Evolutionary conservation across 1,284 basidiomycete species (phyloP).

Genomic region (Termitomyces sp.): DNA sequence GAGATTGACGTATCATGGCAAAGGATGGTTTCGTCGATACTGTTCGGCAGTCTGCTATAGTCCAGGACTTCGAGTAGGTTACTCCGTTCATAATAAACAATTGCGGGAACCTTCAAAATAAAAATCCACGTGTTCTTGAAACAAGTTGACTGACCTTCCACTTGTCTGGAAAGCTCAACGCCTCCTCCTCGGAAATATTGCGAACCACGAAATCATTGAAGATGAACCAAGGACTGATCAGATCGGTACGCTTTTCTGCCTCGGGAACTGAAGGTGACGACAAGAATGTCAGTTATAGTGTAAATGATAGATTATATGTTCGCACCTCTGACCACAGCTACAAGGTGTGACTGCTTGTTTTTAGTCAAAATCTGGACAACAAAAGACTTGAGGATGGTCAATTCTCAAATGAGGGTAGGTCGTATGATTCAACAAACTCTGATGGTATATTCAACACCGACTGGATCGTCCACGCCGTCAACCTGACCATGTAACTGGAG

Average conservation of each 20-base stretch:
- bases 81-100: slow-evolving; percentile 82
- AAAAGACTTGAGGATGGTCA: slow-evolving; percentile 49
- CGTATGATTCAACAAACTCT: slow-evolving; percentile 43
- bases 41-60: slow-evolving; percentile 59
- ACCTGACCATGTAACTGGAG: slow-evolving; percentile 55
- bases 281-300: not conserved
- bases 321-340: slow-evolving; percentile 82
- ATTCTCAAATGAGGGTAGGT: not conserved
- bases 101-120: slow-evolving; percentile 70
- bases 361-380: slow-evolving; percentile 82
- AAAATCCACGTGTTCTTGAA: not conserved
- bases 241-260: slow-evolving; percentile 40
- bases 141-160: slow-evolving; percentile 79
- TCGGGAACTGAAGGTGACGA: slow-evolving; percentile 50
- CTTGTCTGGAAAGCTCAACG: slow-evolving; percentile 77
- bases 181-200: slow-evolving; percentile 82
- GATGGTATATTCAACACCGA: slow-evolving; percentile 63
- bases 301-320: not conserved
- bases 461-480: slow-evolving; percentile 52
- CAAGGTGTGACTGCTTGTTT: slow-evolving; percentile 78
- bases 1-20: slow-evolving; percentile 86
- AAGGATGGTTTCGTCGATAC: slow-evolving; percentile 72
- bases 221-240: slow-evolving; percentile 75
- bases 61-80: slow-evolving; percentile 61
- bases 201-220: slow-evolving; percentile 97